These are phyloP conservation scores for Stephania yunnanensis DNA, from an alignment of 164 flowering plant genomes.

Conservation along the genomic window DNA sequence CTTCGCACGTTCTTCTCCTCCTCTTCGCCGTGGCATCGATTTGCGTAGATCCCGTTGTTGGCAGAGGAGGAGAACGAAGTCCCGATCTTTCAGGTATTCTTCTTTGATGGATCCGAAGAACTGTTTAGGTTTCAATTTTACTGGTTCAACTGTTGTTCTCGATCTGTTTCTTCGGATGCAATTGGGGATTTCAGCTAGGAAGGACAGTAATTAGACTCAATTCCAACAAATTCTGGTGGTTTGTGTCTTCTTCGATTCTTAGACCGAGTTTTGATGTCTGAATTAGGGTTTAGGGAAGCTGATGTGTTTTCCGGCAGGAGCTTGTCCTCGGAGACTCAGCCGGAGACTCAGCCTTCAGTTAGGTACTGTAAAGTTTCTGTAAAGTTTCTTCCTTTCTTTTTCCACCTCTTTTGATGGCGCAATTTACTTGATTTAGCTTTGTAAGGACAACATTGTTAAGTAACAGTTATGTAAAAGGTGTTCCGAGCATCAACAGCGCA, in stretches of 20 bases:
- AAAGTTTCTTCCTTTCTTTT: background rate
- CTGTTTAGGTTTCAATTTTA: background rate
- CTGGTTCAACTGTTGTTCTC: too few relatives aligned
- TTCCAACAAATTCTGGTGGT: background rate
- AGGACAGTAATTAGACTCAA: background rate
- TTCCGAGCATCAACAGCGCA: background rate
- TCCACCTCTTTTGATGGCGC: background rate
- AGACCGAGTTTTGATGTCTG: background rate
- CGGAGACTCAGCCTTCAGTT: conserved; percentile 16
- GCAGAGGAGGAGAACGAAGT: conserved; percentile 33
- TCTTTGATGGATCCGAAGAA: background rate
- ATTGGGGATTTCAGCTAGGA: background rate
- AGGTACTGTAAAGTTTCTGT: conserved; percentile 23
- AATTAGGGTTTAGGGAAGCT: conserved; percentile 16
- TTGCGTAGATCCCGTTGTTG: conserved; percentile 15
- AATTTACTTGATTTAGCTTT: too few relatives aligned
- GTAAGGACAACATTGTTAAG: background rate
- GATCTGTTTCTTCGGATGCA: background rate
- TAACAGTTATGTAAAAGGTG: background rate
- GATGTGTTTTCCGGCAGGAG: conserved; percentile 17
- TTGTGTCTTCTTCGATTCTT: background rate
- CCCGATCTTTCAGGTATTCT: conserved; percentile 21
- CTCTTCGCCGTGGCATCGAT: conserved; percentile 12
- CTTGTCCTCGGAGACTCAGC: conserved; percentile 21
- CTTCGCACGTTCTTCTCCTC: conserved; percentile 10